Conservation (phyloP, 176 grass and related monocot genomes). For the Tuctoria greenei region DNA sequence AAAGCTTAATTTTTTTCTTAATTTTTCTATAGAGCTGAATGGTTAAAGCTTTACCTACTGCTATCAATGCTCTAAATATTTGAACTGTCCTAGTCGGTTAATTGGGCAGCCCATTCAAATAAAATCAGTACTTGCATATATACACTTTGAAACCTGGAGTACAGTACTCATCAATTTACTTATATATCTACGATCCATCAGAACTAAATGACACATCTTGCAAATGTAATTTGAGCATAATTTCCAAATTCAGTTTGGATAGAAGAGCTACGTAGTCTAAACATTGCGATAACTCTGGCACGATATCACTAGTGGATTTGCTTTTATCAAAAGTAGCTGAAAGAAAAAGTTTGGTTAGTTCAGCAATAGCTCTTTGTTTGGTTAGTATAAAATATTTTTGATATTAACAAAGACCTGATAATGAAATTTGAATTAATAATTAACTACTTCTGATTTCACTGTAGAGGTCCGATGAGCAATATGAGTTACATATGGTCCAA, state of each 20-base stretch:
- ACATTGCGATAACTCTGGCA: background rate
- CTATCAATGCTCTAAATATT: too few relatives aligned
- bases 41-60: too few relatives aligned
- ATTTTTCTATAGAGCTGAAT: too few relatives aligned
- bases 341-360: background rate
- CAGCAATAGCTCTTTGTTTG: background rate
- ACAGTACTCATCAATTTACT: background rate
- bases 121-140: background rate
- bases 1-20: too few relatives aligned
- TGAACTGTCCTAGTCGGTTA: background rate
- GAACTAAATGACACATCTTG: background rate
- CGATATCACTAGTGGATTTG: slow-evolving; percentile 3
- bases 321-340: slow-evolving; percentile 14
- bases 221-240: background rate
- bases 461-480: background rate
- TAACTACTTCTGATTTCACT: slow-evolving; percentile 2
- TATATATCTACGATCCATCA: background rate
- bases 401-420: slow-evolving; percentile 36
- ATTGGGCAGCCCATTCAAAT: background rate
- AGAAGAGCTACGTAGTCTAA: background rate
- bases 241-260: background rate
- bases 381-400: slow-evolving; percentile 3
- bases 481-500: background rate
- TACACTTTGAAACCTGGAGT: background rate
- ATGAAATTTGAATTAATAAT: slow-evolving; percentile 11